These are phyloP conservation scores for Fallopia convolvulus DNA, from an alignment of 148 eudicot species.

Conservation along the genomic window DNA sequence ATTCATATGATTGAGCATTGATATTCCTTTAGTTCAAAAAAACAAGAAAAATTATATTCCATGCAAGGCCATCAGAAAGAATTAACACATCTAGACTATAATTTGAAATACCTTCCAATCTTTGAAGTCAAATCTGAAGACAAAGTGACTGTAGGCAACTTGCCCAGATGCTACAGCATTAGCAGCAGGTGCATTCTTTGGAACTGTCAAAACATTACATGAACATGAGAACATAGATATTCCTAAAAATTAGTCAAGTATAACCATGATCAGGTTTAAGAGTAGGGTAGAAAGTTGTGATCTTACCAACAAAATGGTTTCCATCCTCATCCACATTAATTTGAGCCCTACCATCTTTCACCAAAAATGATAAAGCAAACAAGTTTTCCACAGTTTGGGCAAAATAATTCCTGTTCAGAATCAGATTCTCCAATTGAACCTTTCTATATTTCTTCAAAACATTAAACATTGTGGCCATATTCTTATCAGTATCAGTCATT, in stretches of 20 bases:
- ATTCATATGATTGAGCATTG: background rate
- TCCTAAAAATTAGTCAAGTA: background rate
- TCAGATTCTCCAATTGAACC: slow-evolving; percentile 57
- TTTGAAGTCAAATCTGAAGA: slow-evolving; percentile 73
- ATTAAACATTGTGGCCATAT: slow-evolving; percentile 81
- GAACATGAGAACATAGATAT: slow-evolving; percentile 1
- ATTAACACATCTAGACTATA: background rate
- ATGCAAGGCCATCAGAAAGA: background rate
- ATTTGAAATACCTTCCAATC: slow-evolving; percentile 74
- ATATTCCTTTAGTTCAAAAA: background rate
- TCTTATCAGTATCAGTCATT: slow-evolving; percentile 83
- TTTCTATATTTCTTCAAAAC: slow-evolving; percentile 50
- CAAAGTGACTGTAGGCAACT: slow-evolving; percentile 65
- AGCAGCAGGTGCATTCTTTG: slow-evolving; percentile 89
- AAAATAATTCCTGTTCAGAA: slow-evolving; percentile 64
- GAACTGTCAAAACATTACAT: slow-evolving; percentile 35
- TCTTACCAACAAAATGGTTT: slow-evolving; percentile 79
- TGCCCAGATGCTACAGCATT: slow-evolving; percentile 58
- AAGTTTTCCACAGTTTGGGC: slow-evolving; percentile 89
- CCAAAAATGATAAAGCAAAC: slow-evolving; percentile 83
- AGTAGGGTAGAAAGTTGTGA: background rate
- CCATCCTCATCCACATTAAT: slow-evolving; percentile 51
- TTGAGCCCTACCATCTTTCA: slow-evolving; percentile 87
- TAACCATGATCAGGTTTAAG: background rate
- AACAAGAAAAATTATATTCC: background rate